These are phyloP conservation scores for Tetrastigma voinierianum DNA, from an alignment of 164 flowering plant genomes.

Conservation along the genomic window DNA sequence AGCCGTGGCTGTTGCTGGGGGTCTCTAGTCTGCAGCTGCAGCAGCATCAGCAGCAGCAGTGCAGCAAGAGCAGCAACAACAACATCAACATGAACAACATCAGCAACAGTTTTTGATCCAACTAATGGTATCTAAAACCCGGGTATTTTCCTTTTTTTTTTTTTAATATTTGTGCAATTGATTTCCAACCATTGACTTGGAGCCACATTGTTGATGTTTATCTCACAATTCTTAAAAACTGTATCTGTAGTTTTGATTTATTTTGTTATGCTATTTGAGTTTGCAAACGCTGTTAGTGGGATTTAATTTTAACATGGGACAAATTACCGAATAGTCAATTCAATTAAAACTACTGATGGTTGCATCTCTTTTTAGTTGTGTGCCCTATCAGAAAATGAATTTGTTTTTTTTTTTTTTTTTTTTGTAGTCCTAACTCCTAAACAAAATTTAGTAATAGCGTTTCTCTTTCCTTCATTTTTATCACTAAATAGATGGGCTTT, in stretches of 20 bases:
- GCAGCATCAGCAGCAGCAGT: constrained; percentile 32
- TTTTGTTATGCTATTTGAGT: not conserved
- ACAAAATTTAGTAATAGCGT: not conserved
- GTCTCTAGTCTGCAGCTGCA: constrained; percentile 35
- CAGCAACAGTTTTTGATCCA: constrained; percentile 60
- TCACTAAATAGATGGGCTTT: not conserved
- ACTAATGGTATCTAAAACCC: constrained; percentile 59
- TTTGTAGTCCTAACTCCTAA: not conserved
- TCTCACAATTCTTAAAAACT: too few relatives aligned
- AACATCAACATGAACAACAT: constrained; percentile 28
- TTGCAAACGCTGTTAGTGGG: not conserved
- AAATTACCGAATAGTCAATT: not conserved
- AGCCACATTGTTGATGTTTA: too few relatives aligned
- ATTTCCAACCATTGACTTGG: too few relatives aligned
- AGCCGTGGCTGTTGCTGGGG: constrained; percentile 31
- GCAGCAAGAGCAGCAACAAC: constrained; percentile 32
- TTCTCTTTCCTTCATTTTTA: too few relatives aligned
- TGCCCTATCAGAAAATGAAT: not conserved
- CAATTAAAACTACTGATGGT: too few relatives aligned
- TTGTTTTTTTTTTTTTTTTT: not conserved
- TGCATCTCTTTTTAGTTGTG: not conserved
- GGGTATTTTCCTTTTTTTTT: constrained; percentile 42
- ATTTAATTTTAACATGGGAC: too few relatives aligned
- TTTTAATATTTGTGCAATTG: not conserved
- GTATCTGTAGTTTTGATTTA: too few relatives aligned